Conservation (phyloP, 2,329 filamentous ascomycete genomes). For the Trichothecium roseum region DNA sequence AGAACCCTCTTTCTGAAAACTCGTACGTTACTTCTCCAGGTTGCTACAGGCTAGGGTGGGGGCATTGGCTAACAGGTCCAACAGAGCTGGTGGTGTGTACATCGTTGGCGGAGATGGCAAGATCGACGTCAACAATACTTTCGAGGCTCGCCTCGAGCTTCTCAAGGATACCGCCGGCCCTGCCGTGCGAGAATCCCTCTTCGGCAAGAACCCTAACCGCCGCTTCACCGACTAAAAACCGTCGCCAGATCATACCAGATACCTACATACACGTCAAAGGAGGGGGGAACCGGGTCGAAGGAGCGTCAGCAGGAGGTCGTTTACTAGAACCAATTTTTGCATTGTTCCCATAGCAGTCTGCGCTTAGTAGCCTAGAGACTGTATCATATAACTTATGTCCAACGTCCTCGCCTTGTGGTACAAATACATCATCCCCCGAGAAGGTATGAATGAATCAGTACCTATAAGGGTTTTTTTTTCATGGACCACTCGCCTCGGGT, state of each 20-base stretch:
- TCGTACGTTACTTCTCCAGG: constrained; percentile 49
- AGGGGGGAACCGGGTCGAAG: constrained; percentile 7
- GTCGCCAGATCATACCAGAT: neutral
- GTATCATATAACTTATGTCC: constrained; percentile 17
- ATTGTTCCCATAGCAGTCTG: constrained; percentile 13
- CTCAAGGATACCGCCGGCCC: constrained; percentile 80
- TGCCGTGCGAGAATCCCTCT: constrained; percentile 73
- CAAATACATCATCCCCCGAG: constrained; percentile 2
- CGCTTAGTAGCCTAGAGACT: constrained; percentile 23
- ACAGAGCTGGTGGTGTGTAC: constrained; percentile 71
- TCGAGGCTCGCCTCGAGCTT: constrained; percentile 80
- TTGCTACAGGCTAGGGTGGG: neutral
- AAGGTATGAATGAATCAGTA: too few relatives aligned
- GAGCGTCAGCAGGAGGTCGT: constrained; percentile 8
- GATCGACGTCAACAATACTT: constrained; percentile 98
- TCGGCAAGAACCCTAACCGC: constrained; percentile 90
- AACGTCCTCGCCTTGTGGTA: neutral
- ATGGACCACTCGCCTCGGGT: neutral
- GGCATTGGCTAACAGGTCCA: constrained; percentile 11
- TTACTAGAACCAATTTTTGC: constrained; percentile 9
- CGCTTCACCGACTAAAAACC: constrained; percentile 76
- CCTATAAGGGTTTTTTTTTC: too few relatives aligned
- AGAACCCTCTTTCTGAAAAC: constrained; percentile 67
- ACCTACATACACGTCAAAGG: constrained; percentile 7
- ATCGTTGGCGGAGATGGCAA: constrained; percentile 79